Base-by-base conservation (phyloP, 1,139 yeast genomes). In the Nakaseomyces bracarensis region DNA sequence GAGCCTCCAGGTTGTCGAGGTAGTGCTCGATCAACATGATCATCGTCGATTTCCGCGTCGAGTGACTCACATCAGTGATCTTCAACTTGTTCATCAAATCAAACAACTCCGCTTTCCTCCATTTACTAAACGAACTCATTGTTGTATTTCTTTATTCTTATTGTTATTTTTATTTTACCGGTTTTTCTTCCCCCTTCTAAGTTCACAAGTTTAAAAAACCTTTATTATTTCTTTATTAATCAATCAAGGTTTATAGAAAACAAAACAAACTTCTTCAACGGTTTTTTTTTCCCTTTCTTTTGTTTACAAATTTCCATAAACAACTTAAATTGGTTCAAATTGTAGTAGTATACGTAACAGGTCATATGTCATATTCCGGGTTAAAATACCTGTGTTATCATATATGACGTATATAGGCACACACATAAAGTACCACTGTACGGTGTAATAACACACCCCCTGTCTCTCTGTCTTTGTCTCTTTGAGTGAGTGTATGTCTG, bases 71-170 rank as follows among this genome's bases (percentile, higher is more conserved):
- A 29, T 46, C 47, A 19, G 43, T 36, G 8, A 58, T 27, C 35
- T 50, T 51, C 29, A 58, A 44, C 44, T 54, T 57, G 36, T 54
- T 52, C 10, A 52, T 54, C 30, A 58, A 42, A 37, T 57, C 61
- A 19, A 57, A 40, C 41, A 58, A 43, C 38, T 58, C 58, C 13
- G 49, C 50, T 40, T 58, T 58, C 47, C 49, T 57, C 59, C 61
- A 56, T 39, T 51, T 53, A 19, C 41, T 38, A 39, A 52, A 51
- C 25, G 48, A 33, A 13, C 26, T 33, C 36, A 33, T 33, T 11
- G 11, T 18, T 21, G 3, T 20, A 2, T 13, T 20, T 7, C n/a
- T 18, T 30, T 16, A 10, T 10, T 22, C 25, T 22, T 22, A 7
- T 22, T 7, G 9, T 7, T 22, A 7, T 22, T 22, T 22, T 7